Evolutionary conservation across 768 basidiomycete species (phyloP).

Genomic region (Mycena epipterygia): DNA sequence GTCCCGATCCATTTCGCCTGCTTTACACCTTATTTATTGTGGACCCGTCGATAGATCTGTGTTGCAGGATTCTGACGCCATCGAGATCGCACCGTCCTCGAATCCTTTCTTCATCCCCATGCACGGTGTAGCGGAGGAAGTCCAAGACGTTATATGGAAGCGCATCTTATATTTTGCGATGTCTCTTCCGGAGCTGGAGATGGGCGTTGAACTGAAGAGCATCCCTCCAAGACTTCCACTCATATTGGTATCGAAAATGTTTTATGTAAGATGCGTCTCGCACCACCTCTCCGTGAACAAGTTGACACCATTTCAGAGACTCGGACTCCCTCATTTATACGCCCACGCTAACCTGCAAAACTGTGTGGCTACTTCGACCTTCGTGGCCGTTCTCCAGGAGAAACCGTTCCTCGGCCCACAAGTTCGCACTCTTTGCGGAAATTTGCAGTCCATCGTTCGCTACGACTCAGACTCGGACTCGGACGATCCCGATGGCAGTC

Average conservation of each 20-base stretch:
- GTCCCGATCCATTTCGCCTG: not conserved
- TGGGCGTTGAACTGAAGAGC: not conserved
- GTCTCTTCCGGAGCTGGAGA: not conserved
- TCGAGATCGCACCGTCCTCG: slow-evolving; percentile 1
- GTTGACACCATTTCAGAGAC: not conserved
- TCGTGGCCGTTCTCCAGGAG: not conserved
- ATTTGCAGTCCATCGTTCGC: not conserved
- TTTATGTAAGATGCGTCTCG: not conserved
- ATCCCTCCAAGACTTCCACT: not conserved
- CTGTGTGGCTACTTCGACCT: not conserved
- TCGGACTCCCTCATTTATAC: slow-evolving; percentile 12
- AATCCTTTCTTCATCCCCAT: slow-evolving; percentile 11
- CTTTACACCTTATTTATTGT: not conserved
- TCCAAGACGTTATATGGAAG: not conserved
- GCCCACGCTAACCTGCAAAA: not conserved
- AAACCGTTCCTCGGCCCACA: not conserved
- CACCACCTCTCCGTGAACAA: too few species aligned
- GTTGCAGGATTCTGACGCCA: not conserved
- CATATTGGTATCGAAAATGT: slow-evolving; percentile 7
- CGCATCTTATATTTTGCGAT: slow-evolving; percentile 23
- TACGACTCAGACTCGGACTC: not conserved
- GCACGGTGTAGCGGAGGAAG: not conserved
- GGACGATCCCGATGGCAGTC: not conserved
- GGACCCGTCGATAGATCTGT: not conserved
- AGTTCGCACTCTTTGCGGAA: not conserved